phyloP scores from a whole-genome alignment of 495 filamentous ascomycete genomes.

The Talaromyces adpressus region DNA sequence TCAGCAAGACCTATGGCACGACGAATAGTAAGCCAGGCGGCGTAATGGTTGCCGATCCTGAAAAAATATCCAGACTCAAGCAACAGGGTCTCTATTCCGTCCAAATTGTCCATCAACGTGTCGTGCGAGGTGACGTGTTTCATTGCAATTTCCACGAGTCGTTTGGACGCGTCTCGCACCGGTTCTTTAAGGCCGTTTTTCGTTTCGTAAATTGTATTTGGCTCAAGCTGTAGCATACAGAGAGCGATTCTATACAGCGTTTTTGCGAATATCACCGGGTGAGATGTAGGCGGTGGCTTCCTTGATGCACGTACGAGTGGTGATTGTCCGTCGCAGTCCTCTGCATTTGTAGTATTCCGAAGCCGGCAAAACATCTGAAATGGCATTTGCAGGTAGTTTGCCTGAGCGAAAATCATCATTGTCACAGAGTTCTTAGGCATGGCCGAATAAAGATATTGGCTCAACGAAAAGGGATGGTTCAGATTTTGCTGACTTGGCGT shows the following conservation, averaged over 20 bases:
- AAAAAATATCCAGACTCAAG: conserved; percentile 35
- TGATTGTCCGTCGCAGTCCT: neutral
- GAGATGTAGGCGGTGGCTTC: conserved; percentile 22
- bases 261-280: conserved; percentile 38
- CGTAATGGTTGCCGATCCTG: conserved; percentile 34
- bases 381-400: neutral
- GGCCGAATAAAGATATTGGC: neutral
- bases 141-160: conserved; percentile 28
- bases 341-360: neutral
- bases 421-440: neutral
- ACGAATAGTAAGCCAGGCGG: conserved; percentile 33
- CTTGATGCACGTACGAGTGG: neutral
- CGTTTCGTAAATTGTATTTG: conserved; percentile 14
- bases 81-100: conserved; percentile 42
- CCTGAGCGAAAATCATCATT: neutral
- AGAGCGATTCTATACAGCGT: conserved; percentile 39
- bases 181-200: conserved; percentile 24
- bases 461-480: neutral
- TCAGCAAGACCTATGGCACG: conserved; percentile 36
- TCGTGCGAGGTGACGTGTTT: conserved; percentile 42
- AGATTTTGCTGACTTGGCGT: neutral
- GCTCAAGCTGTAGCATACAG: conserved; percentile 39
- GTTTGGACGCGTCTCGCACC: conserved; percentile 19
- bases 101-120: conserved; percentile 38
- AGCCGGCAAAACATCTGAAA: neutral